Conservation (phyloP, 2,329 filamentous ascomycete genomes). For the Aaosphaeria arxii region DNA sequence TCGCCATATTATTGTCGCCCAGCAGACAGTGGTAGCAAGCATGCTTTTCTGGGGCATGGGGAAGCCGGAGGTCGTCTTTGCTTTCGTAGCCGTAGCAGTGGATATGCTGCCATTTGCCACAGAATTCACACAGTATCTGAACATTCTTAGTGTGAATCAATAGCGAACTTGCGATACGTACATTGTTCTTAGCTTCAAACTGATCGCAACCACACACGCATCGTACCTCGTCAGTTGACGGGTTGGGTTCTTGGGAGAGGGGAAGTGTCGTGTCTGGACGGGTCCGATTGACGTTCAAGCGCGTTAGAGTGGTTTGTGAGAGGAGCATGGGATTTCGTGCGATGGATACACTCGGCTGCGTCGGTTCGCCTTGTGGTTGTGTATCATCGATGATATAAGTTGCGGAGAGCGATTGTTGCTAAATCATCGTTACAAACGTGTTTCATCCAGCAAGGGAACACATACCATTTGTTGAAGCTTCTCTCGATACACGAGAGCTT, state of each 20-base stretch:
- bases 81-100: constrained; percentile 46
- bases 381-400: too few species aligned
- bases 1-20: constrained; percentile 14
- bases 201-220: constrained; percentile 43
- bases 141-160: neutral
- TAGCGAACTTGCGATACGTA: constrained; percentile 41
- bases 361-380: too few species aligned
- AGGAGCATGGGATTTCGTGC: too few species aligned
- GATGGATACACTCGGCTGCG: too few species aligned
- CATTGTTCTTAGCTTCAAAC: constrained; percentile 23
- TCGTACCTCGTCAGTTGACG: constrained; percentile 15
- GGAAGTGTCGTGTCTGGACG: too few species aligned
- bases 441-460: neutral
- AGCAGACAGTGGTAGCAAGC: constrained; percentile 48
- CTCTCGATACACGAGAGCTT: neutral
- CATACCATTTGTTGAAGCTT: neutral
- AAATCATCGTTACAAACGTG: too few species aligned
- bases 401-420: too few species aligned
- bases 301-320: too few species aligned
- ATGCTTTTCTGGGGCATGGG: constrained; percentile 35
- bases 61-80: constrained; percentile 36
- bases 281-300: too few species aligned
- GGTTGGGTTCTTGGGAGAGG: too few species aligned
- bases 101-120: constrained; percentile 45
- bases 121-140: constrained; percentile 45